Evolutionary conservation across 495 filamentous ascomycete genomes (phyloP).

Genomic region (Penicillium turbatum): DNA sequence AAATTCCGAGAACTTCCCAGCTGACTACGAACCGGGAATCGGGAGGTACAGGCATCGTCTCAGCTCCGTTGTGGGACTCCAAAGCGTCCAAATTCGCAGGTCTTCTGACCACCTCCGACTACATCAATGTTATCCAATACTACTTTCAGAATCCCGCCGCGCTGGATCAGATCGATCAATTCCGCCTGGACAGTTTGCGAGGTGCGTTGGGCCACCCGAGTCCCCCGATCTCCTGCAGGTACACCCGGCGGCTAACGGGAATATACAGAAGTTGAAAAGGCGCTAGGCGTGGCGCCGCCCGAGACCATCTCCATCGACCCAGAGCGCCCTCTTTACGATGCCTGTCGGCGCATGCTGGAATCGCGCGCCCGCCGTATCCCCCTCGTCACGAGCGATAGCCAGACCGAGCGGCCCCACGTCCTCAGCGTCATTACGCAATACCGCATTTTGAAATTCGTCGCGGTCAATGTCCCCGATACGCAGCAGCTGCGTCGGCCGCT

Average conservation of each 20-base stretch:
- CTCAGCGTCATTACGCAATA: conserved; percentile 98
- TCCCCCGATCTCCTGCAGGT: background rate
- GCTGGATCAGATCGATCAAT: conserved; percentile 84
- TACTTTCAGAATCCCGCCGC: conserved; percentile 97
- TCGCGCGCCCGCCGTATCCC: conserved; percentile 91
- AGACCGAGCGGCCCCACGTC: conserved; percentile 87
- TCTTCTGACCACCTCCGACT: conserved; percentile 91
- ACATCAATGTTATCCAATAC: conserved; percentile 98
- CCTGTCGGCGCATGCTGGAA: conserved; percentile 89
- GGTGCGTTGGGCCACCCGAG: conserved; percentile 46
- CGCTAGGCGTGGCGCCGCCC: conserved; percentile 82
- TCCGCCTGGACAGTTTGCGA: conserved; percentile 87
- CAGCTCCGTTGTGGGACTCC: conserved; percentile 96
- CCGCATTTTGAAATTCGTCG: conserved; percentile 95
- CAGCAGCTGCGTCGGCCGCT: conserved; percentile 85
- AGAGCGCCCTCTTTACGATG: conserved; percentile 84
- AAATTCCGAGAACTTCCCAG: conserved; percentile 2
- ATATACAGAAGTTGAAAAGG: conserved; percentile 79
- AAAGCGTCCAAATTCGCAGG: conserved; percentile 91
- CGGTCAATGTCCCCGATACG: conserved; percentile 91
- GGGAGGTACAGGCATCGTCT: conserved; percentile 77
- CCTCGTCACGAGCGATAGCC: conserved; percentile 89
- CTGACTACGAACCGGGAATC: conserved; percentile 25
- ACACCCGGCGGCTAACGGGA: background rate
- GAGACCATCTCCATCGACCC: conserved; percentile 97